A percentile compares a stretch with the other conserved stretches of the same genome.
phyloP scores from a whole-genome alignment of 495 filamentous ascomycete species.

The Hamigera avellanea region DNA sequence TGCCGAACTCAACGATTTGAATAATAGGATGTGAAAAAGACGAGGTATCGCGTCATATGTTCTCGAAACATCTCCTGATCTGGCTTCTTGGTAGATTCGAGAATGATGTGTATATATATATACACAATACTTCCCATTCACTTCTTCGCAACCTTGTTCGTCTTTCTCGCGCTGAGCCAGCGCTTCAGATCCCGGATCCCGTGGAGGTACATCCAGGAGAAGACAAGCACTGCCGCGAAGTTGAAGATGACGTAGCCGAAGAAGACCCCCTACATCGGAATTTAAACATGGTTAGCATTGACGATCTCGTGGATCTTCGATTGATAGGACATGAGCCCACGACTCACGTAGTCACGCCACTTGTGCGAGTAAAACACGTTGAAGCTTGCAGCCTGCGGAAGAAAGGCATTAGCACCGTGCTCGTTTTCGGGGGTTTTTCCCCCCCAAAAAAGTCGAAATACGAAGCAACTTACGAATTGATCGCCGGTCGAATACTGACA shows the following conservation, averaged over 20 bases:
- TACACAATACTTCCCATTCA: neutral
- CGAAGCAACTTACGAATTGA: conserved; percentile 42
- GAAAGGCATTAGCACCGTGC: too few species aligned
- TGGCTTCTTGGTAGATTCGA: too few species aligned
- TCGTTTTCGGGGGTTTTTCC: too few species aligned
- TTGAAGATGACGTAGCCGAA: conserved; percentile 46
- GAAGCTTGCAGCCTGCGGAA: conserved; percentile 32
- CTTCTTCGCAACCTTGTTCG: conserved; percentile 13
- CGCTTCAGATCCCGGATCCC: conserved; percentile 30
- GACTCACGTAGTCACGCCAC: conserved; percentile 50
- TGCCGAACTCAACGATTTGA: too few species aligned
- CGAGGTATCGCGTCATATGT: too few species aligned
- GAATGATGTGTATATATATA: too few species aligned
- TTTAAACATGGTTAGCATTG: neutral
- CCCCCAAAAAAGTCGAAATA: too few species aligned
- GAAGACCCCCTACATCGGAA: conserved; percentile 34
- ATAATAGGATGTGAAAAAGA: too few species aligned
- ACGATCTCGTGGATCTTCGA: neutral
- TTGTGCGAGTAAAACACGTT: conserved; percentile 42
- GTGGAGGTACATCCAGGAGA: conserved; percentile 44
- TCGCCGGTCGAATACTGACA: conserved; percentile 49
- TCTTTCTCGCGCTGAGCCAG: conserved; percentile 30
- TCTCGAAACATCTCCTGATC: too few species aligned
- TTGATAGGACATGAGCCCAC: too few species aligned
- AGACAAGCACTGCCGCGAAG: conserved; percentile 35